Percentiles rank a stretch among this genome's conserved stretches.
Conservation (phyloP, 1,139 yeast species). For the Blastobotrys petasosporus region DNA sequence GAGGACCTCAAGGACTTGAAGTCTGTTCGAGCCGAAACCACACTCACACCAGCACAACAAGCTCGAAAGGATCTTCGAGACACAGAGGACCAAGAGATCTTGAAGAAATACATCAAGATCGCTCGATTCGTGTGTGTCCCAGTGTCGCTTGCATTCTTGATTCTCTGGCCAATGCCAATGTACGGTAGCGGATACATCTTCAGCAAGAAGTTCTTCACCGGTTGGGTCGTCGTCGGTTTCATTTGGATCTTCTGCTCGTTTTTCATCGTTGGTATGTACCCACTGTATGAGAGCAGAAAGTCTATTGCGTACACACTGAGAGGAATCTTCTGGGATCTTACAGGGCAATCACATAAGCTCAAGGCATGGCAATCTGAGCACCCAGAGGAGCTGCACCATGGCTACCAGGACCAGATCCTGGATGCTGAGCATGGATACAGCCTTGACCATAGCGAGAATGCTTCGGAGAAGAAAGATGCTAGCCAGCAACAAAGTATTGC, state of each 20-base stretch:
- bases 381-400: conserved; percentile 3
- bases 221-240: conserved; percentile 39
- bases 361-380: neutral
- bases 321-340: conserved; percentile 84
- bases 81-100: conserved; percentile 16
- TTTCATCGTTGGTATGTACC: conserved; percentile 40
- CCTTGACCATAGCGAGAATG: neutral
- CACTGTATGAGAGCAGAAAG: conserved; percentile 41
- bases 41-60: conserved; percentile 6
- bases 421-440: conserved; percentile 1
- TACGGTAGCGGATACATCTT: conserved; percentile 42
- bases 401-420: neutral
- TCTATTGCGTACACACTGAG: conserved; percentile 53
- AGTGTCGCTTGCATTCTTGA: conserved; percentile 31
- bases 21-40: conserved; percentile 21
- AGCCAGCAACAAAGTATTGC: neutral
- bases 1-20: conserved; percentile 45
- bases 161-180: conserved; percentile 45
- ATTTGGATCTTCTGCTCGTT: conserved; percentile 38
- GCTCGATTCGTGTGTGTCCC: conserved; percentile 33
- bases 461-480: neutral
- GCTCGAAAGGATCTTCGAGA: conserved; percentile 3
- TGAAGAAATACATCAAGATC: conserved; percentile 26
- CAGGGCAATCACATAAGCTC: conserved; percentile 40
- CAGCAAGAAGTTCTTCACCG: conserved; percentile 38